These are phyloP conservation scores for Diplodia corticola DNA, from an alignment of 2,329 filamentous ascomycete genomes.

Conservation along the genomic window DNA sequence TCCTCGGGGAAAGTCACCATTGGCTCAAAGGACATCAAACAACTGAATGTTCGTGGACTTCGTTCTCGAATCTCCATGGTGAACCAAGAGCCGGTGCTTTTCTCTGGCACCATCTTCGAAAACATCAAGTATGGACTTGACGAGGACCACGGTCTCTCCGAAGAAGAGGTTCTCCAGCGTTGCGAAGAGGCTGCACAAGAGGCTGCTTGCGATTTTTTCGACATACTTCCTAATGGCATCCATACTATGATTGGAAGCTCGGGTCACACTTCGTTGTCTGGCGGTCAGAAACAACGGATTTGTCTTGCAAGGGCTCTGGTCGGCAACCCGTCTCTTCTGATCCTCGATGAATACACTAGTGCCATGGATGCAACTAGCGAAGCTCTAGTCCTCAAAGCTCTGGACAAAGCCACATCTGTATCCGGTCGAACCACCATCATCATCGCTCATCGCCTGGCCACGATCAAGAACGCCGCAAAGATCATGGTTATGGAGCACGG, in stretches of 20 bases:
- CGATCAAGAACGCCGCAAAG: constrained; percentile 39
- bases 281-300: constrained; percentile 42
- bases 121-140: constrained; percentile 40
- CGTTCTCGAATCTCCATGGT: constrained; percentile 38
- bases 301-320: constrained; percentile 40
- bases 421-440: constrained; percentile 38
- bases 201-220: constrained; percentile 61
- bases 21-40: constrained; percentile 32
- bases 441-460: constrained; percentile 40
- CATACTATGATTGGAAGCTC: constrained; percentile 37
- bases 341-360: constrained; percentile 41
- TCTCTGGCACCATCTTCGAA: constrained; percentile 39
- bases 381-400: constrained; percentile 35
- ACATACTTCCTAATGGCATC: constrained; percentile 37
- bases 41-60: constrained; percentile 35
- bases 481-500: constrained; percentile 42
- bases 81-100: constrained; percentile 37
- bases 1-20: constrained; percentile 38
- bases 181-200: constrained; percentile 60
- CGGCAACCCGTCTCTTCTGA: constrained; percentile 35
- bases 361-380: constrained; percentile 39
- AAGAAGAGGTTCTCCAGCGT: constrained; percentile 56
- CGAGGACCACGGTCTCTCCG: constrained; percentile 48
- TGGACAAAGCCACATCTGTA: constrained; percentile 35
- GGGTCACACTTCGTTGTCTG: constrained; percentile 48